A percentile compares a stretch with the other conserved stretches of the same genome.
Conservation (phyloP, 169 alveolate species). For the Hepatocystis sp. region DNA sequence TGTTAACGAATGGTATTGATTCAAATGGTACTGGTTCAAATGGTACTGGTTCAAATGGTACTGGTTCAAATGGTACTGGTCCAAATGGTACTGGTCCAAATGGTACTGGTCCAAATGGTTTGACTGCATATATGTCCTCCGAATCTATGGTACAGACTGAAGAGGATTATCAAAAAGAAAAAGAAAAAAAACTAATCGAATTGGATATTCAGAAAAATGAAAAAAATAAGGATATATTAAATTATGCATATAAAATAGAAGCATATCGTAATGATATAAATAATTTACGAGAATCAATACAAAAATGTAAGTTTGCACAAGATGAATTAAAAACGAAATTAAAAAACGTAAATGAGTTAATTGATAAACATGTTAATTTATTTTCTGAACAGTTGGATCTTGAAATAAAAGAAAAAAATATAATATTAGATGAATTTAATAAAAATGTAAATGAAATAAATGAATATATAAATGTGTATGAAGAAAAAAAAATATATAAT, state of each 20-base stretch:
- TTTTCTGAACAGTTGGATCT: slow-evolving; percentile 57
- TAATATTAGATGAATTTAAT: slow-evolving; percentile 15
- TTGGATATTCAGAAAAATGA: slow-evolving; percentile 27
- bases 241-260: slow-evolving; percentile 16
- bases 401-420: slow-evolving; percentile 65
- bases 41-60: too few species aligned
- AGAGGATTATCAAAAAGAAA: slow-evolving; percentile 9
- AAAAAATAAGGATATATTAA: slow-evolving; percentile 22
- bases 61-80: too few species aligned
- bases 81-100: too few species aligned
- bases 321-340: slow-evolving; percentile 41
- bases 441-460: slow-evolving; percentile 12
- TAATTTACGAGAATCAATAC: slow-evolving; percentile 34
- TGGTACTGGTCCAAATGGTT: too few species aligned
- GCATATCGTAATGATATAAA: slow-evolving; percentile 27
- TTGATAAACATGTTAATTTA: slow-evolving; percentile 40
- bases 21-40: neutral
- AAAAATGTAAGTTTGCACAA: slow-evolving; percentile 37
- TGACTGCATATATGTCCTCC: too few species aligned
- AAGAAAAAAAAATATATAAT: slow-evolving; percentile 11
- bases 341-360: slow-evolving; percentile 39
- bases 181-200: slow-evolving; percentile 37
- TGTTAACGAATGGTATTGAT: neutral
- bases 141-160: too few species aligned
- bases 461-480: slow-evolving; percentile 15